Conservation (phyloP, 371 early-diverging fungal species). For the Apophysomyces elegans region DNA sequence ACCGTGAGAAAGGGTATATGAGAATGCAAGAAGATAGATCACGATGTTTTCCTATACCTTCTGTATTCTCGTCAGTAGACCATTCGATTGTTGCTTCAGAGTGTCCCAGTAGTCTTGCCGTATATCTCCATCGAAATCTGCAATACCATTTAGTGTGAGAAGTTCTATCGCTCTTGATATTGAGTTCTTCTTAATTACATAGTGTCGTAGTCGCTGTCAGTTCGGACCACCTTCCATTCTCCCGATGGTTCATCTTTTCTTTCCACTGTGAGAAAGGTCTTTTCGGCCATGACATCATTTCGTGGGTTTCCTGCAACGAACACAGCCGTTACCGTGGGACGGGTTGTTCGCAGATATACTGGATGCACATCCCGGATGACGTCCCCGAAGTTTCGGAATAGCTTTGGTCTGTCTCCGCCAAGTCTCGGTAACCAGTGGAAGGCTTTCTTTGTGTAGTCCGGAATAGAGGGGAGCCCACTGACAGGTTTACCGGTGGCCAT, state of each 20-base stretch:
- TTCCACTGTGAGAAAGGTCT: conserved; percentile 62
- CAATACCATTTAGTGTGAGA: background rate
- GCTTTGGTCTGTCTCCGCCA: conserved; percentile 53
- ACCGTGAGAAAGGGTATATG: background rate
- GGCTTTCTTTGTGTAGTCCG: conserved; percentile 46
- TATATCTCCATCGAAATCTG: conserved; percentile 47
- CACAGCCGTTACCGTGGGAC: conserved; percentile 33
- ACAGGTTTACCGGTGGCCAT: conserved; percentile 40
- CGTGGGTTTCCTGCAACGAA: conserved; percentile 70
- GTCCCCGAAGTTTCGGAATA: conserved; percentile 54
- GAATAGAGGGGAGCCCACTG: conserved; percentile 25
- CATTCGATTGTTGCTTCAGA: conserved; percentile 49
- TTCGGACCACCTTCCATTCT: conserved; percentile 44
- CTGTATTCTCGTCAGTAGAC: conserved; percentile 30
- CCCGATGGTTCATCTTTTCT: conserved; percentile 23
- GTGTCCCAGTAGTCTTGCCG: conserved; percentile 30
- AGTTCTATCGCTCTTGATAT: background rate
- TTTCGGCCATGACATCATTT: conserved; percentile 48
- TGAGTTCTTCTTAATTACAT: conserved; percentile 16
- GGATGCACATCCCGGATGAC: conserved; percentile 39
- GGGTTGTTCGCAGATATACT: conserved; percentile 12
- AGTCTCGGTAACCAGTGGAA: conserved; percentile 45
- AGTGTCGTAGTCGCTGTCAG: conserved; percentile 54
- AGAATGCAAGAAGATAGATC: conserved; percentile 17
- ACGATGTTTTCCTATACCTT: conserved; percentile 15